Base-by-base conservation (phyloP, 2,329 filamentous ascomycete genomes). In the Rhynchosporium agropyri region DNA sequence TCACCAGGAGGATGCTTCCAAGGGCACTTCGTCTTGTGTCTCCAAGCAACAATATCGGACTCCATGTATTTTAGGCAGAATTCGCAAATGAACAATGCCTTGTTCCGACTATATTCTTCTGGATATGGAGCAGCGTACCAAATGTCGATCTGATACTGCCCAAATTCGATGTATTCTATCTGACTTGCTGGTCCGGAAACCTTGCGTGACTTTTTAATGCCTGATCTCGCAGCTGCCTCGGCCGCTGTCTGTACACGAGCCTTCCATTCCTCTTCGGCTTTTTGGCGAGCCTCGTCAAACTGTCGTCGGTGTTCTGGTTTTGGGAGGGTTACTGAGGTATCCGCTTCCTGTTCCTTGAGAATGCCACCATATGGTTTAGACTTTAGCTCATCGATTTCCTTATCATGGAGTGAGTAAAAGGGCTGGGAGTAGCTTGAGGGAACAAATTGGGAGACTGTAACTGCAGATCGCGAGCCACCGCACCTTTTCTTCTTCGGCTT, bases 31-130 rank as follows among this genome's bases (percentile, higher is more conserved):
- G 92, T 84, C 79, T 98, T 98, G 77, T 99, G 95, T 59, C 95
- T 86, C 92, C 94, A 98, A 13, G 95, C 94, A 33, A 99, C 95
- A 72, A 96, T 98, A 75, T 97, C 94, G 20, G 95, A 98, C 76
- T 96, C 97, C 92, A 99, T 97, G 79, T 99, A 99, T 78, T 98
- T 99, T 64, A 99, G 82, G 75, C 95, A 99, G 76, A 98, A 99
- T 76, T 99, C 96, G 81, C 95, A 99, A 67, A 99, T 98, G 77
- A 97, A 98, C n/a, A 99, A 84, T 43, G 97, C 90, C 36, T 91
- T 89, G 74, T 99, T 98, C 67, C 94, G 88, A 75, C 92, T 98
- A 80, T 99, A 99, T 77, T 99, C 95, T 75, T 97, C 95, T 0
- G 95, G 95, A 74, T 99, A 99, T 12, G 95, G 96, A 45, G 95